These are phyloP conservation scores for Cajanus cajan DNA, from an alignment of 306 rosid genomes.

Conservation along the genomic window DNA sequence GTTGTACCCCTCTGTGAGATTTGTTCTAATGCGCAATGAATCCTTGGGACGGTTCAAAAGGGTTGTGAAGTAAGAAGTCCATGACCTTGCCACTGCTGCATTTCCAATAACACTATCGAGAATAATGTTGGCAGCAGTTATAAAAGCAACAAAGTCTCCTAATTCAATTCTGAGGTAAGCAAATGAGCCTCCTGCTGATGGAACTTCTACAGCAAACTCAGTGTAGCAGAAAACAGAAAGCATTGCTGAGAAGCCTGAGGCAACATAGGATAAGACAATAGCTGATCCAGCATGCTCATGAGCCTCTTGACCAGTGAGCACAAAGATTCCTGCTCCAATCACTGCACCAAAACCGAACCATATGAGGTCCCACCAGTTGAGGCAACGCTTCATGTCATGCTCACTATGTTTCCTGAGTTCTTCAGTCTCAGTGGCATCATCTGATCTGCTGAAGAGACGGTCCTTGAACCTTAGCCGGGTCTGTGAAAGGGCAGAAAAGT, in stretches of 20 bases:
- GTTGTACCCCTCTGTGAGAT: conserved; percentile 51
- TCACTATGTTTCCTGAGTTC: conserved; percentile 57
- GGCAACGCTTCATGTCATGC: conserved; percentile 58
- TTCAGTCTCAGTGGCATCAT: conserved; percentile 51
- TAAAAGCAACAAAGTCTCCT: conserved; percentile 78
- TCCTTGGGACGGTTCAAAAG: conserved; percentile 53
- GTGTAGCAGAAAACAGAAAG: conserved; percentile 86
- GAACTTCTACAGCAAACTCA: conserved; percentile 74
- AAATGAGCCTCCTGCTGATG: conserved; percentile 82
- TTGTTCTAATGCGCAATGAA: conserved; percentile 53
- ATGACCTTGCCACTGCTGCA: conserved; percentile 69
- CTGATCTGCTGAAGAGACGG: conserved; percentile 59
- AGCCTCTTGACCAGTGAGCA: conserved; percentile 66
- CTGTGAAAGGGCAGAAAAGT: conserved; percentile 52
- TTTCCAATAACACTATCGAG: conserved; percentile 64
- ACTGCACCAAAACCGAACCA: conserved; percentile 86
- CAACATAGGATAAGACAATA: conserved; percentile 62
- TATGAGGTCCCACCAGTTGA: conserved; percentile 76
- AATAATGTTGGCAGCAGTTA: conserved; percentile 77
- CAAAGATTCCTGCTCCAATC: conserved; percentile 81
- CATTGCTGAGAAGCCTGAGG: conserved; percentile 77
- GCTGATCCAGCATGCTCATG: conserved; percentile 63
- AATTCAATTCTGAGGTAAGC: conserved; percentile 74
- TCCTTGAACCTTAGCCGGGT: conserved; percentile 59
- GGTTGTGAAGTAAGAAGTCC: conserved; percentile 77